These are phyloP conservation scores for Leucocoprinus leucothites DNA, from an alignment of 768 basidiomycete species.

Conservation along the genomic window DNA sequence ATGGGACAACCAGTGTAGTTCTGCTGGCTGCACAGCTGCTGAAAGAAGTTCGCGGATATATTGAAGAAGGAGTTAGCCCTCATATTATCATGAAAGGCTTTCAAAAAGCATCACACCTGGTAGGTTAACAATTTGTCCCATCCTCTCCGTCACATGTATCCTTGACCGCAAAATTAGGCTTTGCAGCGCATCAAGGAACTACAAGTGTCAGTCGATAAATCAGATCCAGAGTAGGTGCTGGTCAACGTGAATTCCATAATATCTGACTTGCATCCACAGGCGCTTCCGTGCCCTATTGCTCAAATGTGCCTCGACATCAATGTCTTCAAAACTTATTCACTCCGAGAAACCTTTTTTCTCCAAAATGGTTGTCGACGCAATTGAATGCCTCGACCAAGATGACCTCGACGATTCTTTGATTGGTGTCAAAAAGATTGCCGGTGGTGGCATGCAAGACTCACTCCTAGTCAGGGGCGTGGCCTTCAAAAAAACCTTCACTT, in stretches of 20 bases:
- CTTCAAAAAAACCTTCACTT: constrained; percentile 99
- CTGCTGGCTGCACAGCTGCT: constrained; percentile 91
- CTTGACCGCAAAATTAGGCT: constrained; percentile 47
- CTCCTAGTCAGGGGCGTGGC: constrained; percentile 86
- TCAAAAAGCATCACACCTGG: constrained; percentile 81
- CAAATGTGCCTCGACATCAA: constrained; percentile 98
- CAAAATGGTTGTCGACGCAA: constrained; percentile 97
- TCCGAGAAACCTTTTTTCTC: constrained; percentile 99
- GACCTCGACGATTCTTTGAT: constrained; percentile 96
- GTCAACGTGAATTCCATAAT: constrained; percentile 1
- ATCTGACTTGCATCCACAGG: constrained; percentile 37
- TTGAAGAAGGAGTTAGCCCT: constrained; percentile 96
- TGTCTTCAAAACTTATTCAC: constrained; percentile 99
- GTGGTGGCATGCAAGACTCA: constrained; percentile 97
- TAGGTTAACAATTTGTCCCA: constrained; percentile 33
- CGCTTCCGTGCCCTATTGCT: constrained; percentile 91
- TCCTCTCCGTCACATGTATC: constrained; percentile 6
- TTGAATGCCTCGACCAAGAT: constrained; percentile 86
- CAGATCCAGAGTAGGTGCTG: constrained; percentile 75
- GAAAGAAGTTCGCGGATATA: constrained; percentile 86
- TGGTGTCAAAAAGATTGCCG: constrained; percentile 96
- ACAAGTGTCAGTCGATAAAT: constrained; percentile 87
- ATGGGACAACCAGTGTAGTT: constrained; percentile 96
- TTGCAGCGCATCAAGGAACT: constrained; percentile 84
- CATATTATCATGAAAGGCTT: constrained; percentile 98